Conservation (phyloP, 768 basidiomycete species). For the Cytidiella melzeri region DNA sequence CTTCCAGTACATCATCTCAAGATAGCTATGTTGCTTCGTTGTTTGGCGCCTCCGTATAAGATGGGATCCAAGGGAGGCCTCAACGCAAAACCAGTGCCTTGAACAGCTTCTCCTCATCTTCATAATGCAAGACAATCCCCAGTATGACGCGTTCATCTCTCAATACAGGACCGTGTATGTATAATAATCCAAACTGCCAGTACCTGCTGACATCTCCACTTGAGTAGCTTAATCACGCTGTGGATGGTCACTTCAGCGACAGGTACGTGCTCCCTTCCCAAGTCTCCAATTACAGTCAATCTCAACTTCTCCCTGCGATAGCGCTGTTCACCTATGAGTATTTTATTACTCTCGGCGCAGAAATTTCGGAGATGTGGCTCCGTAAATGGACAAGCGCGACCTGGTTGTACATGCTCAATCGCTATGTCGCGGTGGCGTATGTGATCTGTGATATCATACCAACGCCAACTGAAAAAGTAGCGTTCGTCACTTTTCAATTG, state of each 20-base stretch:
- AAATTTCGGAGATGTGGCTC: slow-evolving; percentile 12
- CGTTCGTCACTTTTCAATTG: background rate
- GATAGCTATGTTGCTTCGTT: too few relatives aligned
- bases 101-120: too few relatives aligned
- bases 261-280: background rate
- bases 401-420: slow-evolving; percentile 11
- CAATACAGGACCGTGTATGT: too few relatives aligned
- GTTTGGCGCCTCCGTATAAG: too few relatives aligned
- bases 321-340: slow-evolving; percentile 14
- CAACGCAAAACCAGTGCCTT: too few relatives aligned
- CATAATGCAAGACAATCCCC: too few relatives aligned
- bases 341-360: slow-evolving; percentile 14
- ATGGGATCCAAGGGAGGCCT: too few relatives aligned
- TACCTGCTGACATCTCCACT: background rate
- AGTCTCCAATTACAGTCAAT: background rate
- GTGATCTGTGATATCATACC: background rate
- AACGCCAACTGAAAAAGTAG: background rate
- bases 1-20: too few relatives aligned
- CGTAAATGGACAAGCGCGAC: slow-evolving; percentile 7
- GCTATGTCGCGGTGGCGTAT: slow-evolving; percentile 4
- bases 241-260: background rate
- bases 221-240: background rate
- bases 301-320: background rate
- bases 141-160: too few relatives aligned
- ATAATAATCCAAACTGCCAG: too few relatives aligned